These are phyloP conservation scores for Symbiodinium natans DNA, from an alignment of 73 alveolate species.

Conservation along the genomic window DNA sequence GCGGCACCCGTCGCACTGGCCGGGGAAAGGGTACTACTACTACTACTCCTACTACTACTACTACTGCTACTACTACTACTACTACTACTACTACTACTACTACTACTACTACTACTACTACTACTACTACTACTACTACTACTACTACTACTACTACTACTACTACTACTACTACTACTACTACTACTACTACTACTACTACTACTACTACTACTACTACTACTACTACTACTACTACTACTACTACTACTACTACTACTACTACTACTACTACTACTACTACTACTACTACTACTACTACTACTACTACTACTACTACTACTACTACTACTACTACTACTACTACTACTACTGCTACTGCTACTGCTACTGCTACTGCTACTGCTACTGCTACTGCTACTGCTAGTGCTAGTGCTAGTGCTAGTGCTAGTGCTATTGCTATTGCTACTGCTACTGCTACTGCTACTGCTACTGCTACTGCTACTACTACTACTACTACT, in stretches of 20 bases:
- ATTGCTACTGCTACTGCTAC: not conserved
- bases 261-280: conserved; percentile 2
- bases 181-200: conserved; percentile 2
- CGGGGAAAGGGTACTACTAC: not conserved
- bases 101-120: not conserved
- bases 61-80: not conserved
- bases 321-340: conserved; percentile 1
- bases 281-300: not conserved
- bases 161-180: not conserved
- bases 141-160: conserved; percentile 2
- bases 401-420: not conserved
- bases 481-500: not conserved
- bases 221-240: not conserved
- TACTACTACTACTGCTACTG: conserved; percentile 11
- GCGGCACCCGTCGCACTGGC: too few species aligned
- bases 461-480: not conserved
- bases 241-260: not conserved
- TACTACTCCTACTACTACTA: too few species aligned
- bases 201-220: conserved; percentile 2
- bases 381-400: not conserved
- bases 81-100: conserved; percentile 2
- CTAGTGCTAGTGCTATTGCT: not conserved
- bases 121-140: not conserved
- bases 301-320: conserved; percentile 13
- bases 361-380: conserved; percentile 1